Evolutionary conservation across 305 asterid genomes (phyloP), one percentile per base, ranked within the genome.

Genomic region (Fraxinus ornus): DNA sequence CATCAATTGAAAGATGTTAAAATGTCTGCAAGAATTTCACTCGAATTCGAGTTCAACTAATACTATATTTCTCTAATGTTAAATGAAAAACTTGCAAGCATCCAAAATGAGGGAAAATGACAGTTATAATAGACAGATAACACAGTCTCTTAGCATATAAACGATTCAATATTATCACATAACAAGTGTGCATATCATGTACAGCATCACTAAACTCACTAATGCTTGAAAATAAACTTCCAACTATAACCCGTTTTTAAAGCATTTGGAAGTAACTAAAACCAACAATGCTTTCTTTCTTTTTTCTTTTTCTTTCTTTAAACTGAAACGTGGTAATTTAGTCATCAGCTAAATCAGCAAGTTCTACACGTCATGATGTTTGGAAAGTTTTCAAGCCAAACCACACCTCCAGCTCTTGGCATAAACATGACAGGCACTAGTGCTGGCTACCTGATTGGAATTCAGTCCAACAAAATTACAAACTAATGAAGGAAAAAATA

Each of bases 1-100:
- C 36, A 83, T 41, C 78, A 85, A 60, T 73, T 33, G 60, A 77
- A 86, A 79, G 82, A 44, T 39, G 83, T 86, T 78, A 87, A 57
- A 77, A 19, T 26, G 77, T 80, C 49, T 4, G 36, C 47, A 74
- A 35, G 75, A 73, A 70, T 60, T 75, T 36, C 75, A 10, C 37
- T 0, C 6, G 19, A 60, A 68, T 3, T 1, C 7, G 10, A 1
- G 74, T 26, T 66, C n/a, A 26, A 66, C 74, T 24, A 66, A 10
- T 66, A 66, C 37, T 3, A 66, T 4, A 66, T 66, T 66, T 35
- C 19, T 5, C n/a, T 66, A 26, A 66, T 66, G 26, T 26, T 26
- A 66, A 5, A 66, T 66, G 36, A 10, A 66, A 66, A 66, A 66
- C 36, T 66, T 1, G 13, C 15, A 3, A 66, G 74, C 17, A 13